phyloP scores from a whole-genome alignment of 768 basidiomycete species.

The Antrodiella citrinella region DNA sequence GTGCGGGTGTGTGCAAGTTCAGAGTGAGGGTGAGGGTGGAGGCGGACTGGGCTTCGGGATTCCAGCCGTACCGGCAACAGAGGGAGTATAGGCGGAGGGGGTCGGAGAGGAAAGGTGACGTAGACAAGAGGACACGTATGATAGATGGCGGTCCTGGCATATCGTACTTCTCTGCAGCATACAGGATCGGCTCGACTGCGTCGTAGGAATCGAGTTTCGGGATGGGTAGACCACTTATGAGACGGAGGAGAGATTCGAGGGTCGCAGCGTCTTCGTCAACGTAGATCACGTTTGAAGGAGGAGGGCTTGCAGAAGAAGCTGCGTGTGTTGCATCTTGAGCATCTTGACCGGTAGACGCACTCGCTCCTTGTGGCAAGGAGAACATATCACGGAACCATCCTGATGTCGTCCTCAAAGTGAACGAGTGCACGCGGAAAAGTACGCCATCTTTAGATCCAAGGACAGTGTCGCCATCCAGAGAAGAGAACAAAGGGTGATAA shows the following conservation, averaged over 20 bases:
- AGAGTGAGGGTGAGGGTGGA: slow-evolving; percentile 48
- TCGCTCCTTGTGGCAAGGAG: slow-evolving; percentile 37
- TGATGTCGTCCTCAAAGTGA: slow-evolving; percentile 54
- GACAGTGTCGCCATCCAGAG: slow-evolving; percentile 47
- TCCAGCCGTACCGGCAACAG: slow-evolving; percentile 49
- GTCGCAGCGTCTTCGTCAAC: slow-evolving; percentile 49
- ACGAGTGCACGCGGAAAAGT: slow-evolving; percentile 51
- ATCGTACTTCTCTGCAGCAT: slow-evolving; percentile 62
- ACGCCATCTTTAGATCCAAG: slow-evolving; percentile 42
- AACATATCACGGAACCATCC: slow-evolving; percentile 60
- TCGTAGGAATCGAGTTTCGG: slow-evolving; percentile 42
- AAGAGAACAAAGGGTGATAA: slow-evolving; percentile 41
- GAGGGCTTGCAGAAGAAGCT: background rate
- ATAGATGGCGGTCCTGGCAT: slow-evolving; percentile 59
- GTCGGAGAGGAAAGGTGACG: slow-evolving; percentile 35
- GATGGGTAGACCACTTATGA: slow-evolving; percentile 54
- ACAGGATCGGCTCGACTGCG: slow-evolving; percentile 46
- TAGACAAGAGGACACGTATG: slow-evolving; percentile 48
- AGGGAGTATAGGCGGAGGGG: slow-evolving; percentile 21
- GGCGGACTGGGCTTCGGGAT: slow-evolving; percentile 43
- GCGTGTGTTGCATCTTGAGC: too few species aligned
- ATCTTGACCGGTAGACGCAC: background rate
- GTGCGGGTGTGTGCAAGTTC: slow-evolving; percentile 38
- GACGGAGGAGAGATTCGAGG: slow-evolving; percentile 49
- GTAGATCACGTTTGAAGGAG: slow-evolving; percentile 32